Evolutionary conservation across 768 basidiomycete genomes (phyloP), one percentile per base, ranked within the genome.

Genomic region (Boletus vinaceobasis): DNA sequence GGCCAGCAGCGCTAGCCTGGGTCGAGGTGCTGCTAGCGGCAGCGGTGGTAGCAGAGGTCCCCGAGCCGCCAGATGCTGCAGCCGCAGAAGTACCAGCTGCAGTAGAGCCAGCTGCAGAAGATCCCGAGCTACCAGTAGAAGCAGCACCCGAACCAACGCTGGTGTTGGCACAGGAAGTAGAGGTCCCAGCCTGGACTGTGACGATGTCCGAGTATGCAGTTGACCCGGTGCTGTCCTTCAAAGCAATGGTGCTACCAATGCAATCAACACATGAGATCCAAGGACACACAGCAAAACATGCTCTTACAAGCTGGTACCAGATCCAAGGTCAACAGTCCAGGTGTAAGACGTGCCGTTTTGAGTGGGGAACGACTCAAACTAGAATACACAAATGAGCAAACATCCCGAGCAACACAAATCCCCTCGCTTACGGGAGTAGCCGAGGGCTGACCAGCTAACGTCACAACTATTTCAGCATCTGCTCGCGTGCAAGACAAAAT

Each of bases 221-320:
- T 1, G 65, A 15, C 15, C 88, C 88, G 14, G 80, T 80, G 63
- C 68, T 70, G 57, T 89, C 88, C 71, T 83, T 86, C 58, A 87
- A 54, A 13, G 64, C 64, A 33, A 81, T 60, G n/a, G 79, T 79
- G 60, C 87, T 90, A 48, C 13, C 58, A 3, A 14, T 19, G 31
- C 26, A 8, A 33, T 64, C 9, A 56, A 46, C 11, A 46, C 11
- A 35, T 9, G 19, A 11, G 0, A 14, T n/a, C 11, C 1, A 1
- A 33, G 2, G 6, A 15, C 15, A 37, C 1, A 26, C 3, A 15
- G 3, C 3, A 26, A 38, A 15, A 36, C 46, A 8, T 0, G 44
- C 8, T 5, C 45, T 59, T 61, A 88, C 87, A 86, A 74, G 32
- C 60, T 54, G 15, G 77, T 78, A 23, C 75, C 76, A 1, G 68